Evolutionary conservation across 306 rosid species (phyloP).

Genomic region (Medicago lupulina): DNA sequence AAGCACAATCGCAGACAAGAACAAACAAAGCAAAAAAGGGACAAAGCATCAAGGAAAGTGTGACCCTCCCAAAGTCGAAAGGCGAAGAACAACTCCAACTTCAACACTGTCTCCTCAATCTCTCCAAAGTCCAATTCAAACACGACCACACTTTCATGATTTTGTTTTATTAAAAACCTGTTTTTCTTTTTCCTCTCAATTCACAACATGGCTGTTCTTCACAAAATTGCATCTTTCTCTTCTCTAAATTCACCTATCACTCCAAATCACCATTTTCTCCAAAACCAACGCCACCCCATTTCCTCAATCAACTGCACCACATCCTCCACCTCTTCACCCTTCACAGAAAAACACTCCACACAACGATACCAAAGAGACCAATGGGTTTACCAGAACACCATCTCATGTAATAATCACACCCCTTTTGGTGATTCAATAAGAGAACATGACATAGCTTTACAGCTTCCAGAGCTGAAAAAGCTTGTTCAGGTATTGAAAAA

Average conservation of each 20-base stretch:
- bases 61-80: constrained; percentile 48
- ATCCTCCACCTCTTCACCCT: constrained; percentile 60
- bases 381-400: constrained; percentile 61
- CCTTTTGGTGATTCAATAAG: constrained; percentile 45
- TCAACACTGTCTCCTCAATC: constrained; percentile 46
- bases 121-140: constrained; percentile 46
- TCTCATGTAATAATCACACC: constrained; percentile 38
- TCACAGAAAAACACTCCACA: constrained; percentile 78
- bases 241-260: neutral
- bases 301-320: constrained; percentile 55
- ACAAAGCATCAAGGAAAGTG: neutral
- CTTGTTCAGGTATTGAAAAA: constrained; percentile 70
- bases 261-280: constrained; percentile 38
- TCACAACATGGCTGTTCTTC: constrained; percentile 59
- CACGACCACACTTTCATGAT: neutral
- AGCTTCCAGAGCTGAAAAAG: constrained; percentile 86
- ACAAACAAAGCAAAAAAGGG: too few relatives aligned
- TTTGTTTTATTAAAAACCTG: too few relatives aligned
- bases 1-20: too few relatives aligned
- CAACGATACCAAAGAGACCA: constrained; percentile 82
- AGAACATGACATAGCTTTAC: constrained; percentile 79
- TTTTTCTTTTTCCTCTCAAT: neutral
- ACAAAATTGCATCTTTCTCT: constrained; percentile 53
- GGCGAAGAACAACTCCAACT: constrained; percentile 18
- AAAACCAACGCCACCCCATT: constrained; percentile 45